Evolutionary conservation across 441 rosid genomes (phyloP), one percentile per base, ranked within the genome.

Genomic region (Eruca vesicaria): DNA sequence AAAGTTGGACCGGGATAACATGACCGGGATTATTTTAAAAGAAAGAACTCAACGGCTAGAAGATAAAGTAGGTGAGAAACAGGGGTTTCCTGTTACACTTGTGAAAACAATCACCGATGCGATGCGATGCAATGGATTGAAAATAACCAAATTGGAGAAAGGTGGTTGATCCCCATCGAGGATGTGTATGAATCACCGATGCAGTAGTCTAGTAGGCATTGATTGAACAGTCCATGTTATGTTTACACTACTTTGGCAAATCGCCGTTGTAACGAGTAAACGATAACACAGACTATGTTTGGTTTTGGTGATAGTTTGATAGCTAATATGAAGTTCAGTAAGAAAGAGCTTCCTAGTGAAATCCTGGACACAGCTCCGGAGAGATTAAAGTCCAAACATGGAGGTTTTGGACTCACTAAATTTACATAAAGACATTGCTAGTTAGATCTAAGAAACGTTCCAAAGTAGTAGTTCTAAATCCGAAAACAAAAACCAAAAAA

Each of bases 381-480:
- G 60, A 56, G 32, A 56, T 50, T 66, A 48, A 16, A 29, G 60
- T 18, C 64, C 32, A 64, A 7, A 72, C 43, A 55, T 64, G 5
- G 36, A 45, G 3, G 8, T 11, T 45, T 28, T 45, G 3, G 61
- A 58, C 35, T 65, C 60, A 43, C 12, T 33, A n/a, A 4, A 76
- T 57, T 31, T 63, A 70, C 75, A 43, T 15, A 70, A 9, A 5
- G 70, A 63, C 15, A 63, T 38, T 15, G 59, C 9, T 11, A 7
- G 58, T 36, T 53, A 63, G 19, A 36, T 50, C 18, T 4, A 26
- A 75, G 5, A 63, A 41, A 31, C 50, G 20, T 41, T 29, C 79
- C 64, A 45, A n/a, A 33, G n/a, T 53, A 61, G 67, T 60, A 26
- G n/a, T 32, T 48, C 69, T 53, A 55, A 20, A 69, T 55, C 63